Base-by-base conservation (phyloP, 1,284 basidiomycete genomes). In the Serendipita sp. region DNA sequence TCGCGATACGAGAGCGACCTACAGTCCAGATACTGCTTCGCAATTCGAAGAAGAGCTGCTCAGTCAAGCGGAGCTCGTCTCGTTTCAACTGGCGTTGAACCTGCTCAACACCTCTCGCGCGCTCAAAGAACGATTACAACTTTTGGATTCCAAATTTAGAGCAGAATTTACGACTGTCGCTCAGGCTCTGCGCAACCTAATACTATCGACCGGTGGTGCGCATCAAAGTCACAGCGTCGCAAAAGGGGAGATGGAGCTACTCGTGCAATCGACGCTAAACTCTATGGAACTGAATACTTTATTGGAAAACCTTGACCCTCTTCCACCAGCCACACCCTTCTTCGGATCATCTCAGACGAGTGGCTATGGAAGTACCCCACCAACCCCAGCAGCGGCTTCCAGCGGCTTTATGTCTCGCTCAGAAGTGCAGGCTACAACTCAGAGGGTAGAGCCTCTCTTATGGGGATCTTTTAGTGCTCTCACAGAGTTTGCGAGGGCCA, bases 181-280 rank as follows among this genome's bases (percentile, higher is more conserved):
- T 1, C 76, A 76, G 5, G 76, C 77, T 3, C 80, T 91, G 67
- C 77, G 79, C 44, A 71, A 82, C 53, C 77, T 80, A 6, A 75
- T 80, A 44, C 75, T 74, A 29, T 81, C 86, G 62, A 79, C 83
- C 0, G 72, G 73, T 1, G 80, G 79, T 66, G 76, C 79, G 50
- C 75, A 84, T 26, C 79, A 83, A 0, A 5, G 6, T 12, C 5
- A 5, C 35, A 80, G 80, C 1, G 81, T 80, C 3, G 88, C 84
- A 22, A 79, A 79, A 60, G 91, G 90, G 1, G 83, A 86, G 64
- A 79, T 84, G 15, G 78, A 83, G 62, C 73, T 95, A 8, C 76
- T 97, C 30, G 82, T 84, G 62, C 88, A 91, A 68, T 93, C 89
- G 1, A 75, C 82, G 0, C 79, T 96, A 42, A 93, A 96, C 72